These are phyloP conservation scores for Diplosphaera chodatii DNA, from an alignment of 139 green algal genomes.

Conservation along the genomic window DNA sequence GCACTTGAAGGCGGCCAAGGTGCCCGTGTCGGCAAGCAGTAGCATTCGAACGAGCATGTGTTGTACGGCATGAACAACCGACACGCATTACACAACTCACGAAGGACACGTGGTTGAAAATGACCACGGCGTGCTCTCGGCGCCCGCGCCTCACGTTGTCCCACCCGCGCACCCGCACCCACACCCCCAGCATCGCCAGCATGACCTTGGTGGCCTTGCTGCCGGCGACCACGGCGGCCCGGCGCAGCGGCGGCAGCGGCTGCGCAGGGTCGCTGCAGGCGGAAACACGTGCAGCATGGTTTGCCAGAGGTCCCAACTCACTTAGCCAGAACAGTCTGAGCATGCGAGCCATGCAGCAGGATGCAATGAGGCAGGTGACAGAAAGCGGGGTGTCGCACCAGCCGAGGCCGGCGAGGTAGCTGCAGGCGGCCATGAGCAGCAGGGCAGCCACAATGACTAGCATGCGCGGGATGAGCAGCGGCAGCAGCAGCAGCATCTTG, in stretches of 20 bases:
- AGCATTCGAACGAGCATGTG: too few species aligned
- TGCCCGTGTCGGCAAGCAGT: too few species aligned
- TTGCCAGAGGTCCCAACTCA: too few species aligned
- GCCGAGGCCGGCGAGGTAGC: conserved; percentile 5
- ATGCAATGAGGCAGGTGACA: too few species aligned
- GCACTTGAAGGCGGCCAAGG: too few species aligned
- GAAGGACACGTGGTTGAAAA: conserved; percentile 45
- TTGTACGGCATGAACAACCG: too few species aligned
- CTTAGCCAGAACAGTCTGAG: too few species aligned
- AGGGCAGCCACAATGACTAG: background rate
- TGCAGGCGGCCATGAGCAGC: conserved; percentile 5
- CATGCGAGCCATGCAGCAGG: too few species aligned
- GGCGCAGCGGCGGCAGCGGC: conserved; percentile 22
- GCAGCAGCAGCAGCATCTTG: conserved; percentile 25
- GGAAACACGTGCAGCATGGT: too few species aligned
- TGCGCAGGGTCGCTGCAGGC: too few species aligned
- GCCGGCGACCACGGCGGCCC: conserved; percentile 11
- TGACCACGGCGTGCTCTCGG: conserved; percentile 5
- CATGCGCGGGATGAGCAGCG: background rate
- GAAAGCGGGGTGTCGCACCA: too few species aligned
- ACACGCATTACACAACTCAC: too few species aligned
- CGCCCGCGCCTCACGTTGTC: conserved; percentile 15
- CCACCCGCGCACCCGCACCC: conserved; percentile 12
- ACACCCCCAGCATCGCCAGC: conserved; percentile 20
- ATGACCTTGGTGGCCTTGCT: conserved; percentile 7